These are phyloP conservation scores for Boletus edulis DNA, from an alignment of 768 basidiomycete species.

Conservation along the genomic window DNA sequence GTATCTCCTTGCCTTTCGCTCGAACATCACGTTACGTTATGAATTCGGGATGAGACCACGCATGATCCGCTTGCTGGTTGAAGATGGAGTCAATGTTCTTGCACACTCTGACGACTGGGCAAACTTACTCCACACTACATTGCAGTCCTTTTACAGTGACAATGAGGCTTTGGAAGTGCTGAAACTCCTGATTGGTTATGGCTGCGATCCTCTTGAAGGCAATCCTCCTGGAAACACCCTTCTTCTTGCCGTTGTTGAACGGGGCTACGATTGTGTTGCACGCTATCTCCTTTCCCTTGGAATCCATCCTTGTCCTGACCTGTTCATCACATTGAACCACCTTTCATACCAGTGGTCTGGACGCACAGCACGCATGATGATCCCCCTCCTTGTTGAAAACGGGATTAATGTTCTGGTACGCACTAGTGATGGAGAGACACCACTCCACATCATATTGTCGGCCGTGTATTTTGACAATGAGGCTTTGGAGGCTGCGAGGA, in stretches of 20 bases:
- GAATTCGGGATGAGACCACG: no score
- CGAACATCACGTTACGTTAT: neutral
- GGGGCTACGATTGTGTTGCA: neutral
- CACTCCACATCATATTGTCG: neutral
- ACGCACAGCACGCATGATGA: no score
- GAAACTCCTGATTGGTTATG: neutral
- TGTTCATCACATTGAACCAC: neutral
- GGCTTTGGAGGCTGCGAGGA: neutral
- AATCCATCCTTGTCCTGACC: neutral
- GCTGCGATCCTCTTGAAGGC: neutral
- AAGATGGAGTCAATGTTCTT: neutral
- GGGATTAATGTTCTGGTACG: neutral
- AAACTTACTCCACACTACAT: neutral
- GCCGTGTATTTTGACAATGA: neutral
- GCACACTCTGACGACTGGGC: neutral
- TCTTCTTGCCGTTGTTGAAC: neutral
- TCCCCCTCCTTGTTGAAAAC: neutral
- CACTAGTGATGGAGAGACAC: neutral
- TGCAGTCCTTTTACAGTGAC: neutral
- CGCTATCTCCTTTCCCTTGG: neutral
- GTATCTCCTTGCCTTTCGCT: neutral
- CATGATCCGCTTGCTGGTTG: neutral
- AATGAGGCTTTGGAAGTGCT: neutral
- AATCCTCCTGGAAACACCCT: neutral
- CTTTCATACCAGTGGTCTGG: no score